Conservation (phyloP, 371 early-diverging fungal genomes). For the Catenaria anguillulae region DNA sequence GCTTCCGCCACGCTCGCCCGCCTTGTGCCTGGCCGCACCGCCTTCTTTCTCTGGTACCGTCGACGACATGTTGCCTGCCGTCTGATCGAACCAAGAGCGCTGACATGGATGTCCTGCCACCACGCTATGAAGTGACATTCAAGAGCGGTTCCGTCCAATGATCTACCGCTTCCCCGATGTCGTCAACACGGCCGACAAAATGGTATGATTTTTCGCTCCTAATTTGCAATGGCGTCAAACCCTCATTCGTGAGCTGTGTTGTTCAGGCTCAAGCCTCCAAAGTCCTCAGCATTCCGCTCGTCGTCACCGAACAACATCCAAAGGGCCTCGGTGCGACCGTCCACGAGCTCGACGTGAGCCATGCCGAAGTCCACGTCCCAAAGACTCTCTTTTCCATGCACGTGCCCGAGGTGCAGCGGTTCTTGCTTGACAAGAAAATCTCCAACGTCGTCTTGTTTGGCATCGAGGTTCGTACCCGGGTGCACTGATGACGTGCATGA, state of each 20-base stretch:
- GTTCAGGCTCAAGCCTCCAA: no score
- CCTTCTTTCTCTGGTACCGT: background rate
- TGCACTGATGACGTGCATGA: background rate
- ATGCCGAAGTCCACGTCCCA: slow-evolving; percentile 31
- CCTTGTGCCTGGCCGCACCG: background rate
- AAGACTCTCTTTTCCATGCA: slow-evolving; percentile 90
- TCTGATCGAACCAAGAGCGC: no score
- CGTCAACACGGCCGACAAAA: slow-evolving; percentile 70
- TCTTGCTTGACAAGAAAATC: slow-evolving; percentile 36
- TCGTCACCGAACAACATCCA: slow-evolving; percentile 73
- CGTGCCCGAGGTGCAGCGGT: slow-evolving; percentile 42
- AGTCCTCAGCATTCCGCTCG: slow-evolving; percentile 57
- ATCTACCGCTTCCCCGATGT: slow-evolving; percentile 69
- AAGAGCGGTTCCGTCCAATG: slow-evolving; percentile 64
- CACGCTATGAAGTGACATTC: slow-evolving; percentile 64
- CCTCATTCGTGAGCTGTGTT: slow-evolving; percentile 41
- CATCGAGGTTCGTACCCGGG: slow-evolving; percentile 51
- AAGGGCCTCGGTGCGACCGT: slow-evolving; percentile 59
- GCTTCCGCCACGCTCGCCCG: background rate
- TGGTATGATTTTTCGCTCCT: no score
- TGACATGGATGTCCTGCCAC: background rate
- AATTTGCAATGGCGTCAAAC: background rate
- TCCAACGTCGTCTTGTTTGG: slow-evolving; percentile 75
- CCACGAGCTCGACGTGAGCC: slow-evolving; percentile 51
- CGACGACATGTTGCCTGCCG: background rate